Base-by-base conservation (phyloP, 106 monocot genomes). In the Apostasia shenzhenica region DNA sequence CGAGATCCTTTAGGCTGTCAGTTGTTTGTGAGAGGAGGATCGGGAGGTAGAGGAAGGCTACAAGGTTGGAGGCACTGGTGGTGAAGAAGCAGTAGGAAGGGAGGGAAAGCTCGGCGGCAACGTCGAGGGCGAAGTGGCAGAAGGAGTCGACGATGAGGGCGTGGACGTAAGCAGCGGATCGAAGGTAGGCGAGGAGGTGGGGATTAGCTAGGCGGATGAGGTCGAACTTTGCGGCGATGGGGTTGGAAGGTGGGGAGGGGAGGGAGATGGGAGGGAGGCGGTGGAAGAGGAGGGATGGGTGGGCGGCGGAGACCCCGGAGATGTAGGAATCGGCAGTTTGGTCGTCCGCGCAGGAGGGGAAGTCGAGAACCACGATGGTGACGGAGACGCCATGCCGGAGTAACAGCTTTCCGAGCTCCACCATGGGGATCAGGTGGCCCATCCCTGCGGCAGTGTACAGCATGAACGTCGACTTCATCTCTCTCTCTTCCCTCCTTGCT, bases 1-100 rank as follows among this genome's bases (percentile, higher is more conserved):
- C 69, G 45, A 82, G 67, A 14, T 78, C 76, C 9, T 54, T 61
- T 48, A 78, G 69, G 45, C 70, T 78, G 14, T 12, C 6, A 8
- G 11, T 59, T 8, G 14, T 37, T 40, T 59, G 59, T 2, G 59
- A 59, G 6, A 13, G 13, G 2, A 65, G 46, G 49, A 37, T 67
- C 37, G 47, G 49, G 6, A n/a, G 5, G 14, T 6, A 50, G 6
- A 67, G 37, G 67, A 67, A 67, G 1, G 14, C 1, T 0, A 39
- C 46, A 50, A 67, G 67, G 48, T 13, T 45, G 45, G 48, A 67
- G 2, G 67, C 67, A 50, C 44, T 8, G 67, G 49, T 67, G 43
- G 67, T 10, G 67, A 49, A 67, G 67, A 67, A 67, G 26, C 48
- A 67, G 67, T 67, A 67, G 49, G 67, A 6, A 2, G 67, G 67